Percentiles rank a stretch among this genome's conserved stretches.
These are phyloP conservation scores for Zarea fungicola DNA, from an alignment of 2,329 filamentous ascomycete genomes.

Conservation along the genomic window DNA sequence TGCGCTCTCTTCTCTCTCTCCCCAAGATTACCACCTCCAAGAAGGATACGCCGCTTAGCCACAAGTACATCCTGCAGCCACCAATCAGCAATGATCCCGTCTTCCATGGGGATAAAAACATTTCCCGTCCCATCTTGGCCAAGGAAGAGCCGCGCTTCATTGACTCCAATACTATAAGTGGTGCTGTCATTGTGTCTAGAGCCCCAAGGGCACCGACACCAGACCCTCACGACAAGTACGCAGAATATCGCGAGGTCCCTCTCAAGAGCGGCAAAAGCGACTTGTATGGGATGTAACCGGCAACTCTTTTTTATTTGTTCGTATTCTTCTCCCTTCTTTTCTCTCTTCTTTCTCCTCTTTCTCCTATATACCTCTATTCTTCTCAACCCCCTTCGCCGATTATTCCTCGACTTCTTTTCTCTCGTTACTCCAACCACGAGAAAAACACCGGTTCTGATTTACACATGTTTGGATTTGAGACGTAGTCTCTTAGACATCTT, in stretches of 20 bases:
- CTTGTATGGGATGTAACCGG: conserved; percentile 26
- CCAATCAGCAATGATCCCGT: conserved; percentile 23
- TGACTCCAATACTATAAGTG: conserved; percentile 10
- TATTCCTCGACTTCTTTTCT: no score
- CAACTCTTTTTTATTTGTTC: neutral
- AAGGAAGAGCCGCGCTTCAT: conserved; percentile 13
- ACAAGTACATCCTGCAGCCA: conserved; percentile 24
- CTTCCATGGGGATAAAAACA: conserved; percentile 14
- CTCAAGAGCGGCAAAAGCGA: conserved; percentile 31
- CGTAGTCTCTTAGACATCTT: no score
- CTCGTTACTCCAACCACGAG: no score
- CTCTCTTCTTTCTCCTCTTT: neutral
- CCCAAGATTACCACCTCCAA: conserved; percentile 29
- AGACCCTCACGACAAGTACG: conserved; percentile 2
- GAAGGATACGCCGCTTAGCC: conserved; percentile 33
- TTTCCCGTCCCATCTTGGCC: neutral
- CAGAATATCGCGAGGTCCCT: conserved; percentile 25
- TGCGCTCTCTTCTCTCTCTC: neutral
- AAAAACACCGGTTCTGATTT: no score
- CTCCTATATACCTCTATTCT: no score
- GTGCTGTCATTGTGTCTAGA: neutral
- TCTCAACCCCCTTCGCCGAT: no score
- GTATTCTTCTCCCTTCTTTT: neutral
- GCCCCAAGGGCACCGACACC: neutral
- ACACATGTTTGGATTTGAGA: no score